Evolutionary conservation across 2,329 filamentous ascomycete species (phyloP).

Genomic region (Arthrobotrys pseudoclavata): DNA sequence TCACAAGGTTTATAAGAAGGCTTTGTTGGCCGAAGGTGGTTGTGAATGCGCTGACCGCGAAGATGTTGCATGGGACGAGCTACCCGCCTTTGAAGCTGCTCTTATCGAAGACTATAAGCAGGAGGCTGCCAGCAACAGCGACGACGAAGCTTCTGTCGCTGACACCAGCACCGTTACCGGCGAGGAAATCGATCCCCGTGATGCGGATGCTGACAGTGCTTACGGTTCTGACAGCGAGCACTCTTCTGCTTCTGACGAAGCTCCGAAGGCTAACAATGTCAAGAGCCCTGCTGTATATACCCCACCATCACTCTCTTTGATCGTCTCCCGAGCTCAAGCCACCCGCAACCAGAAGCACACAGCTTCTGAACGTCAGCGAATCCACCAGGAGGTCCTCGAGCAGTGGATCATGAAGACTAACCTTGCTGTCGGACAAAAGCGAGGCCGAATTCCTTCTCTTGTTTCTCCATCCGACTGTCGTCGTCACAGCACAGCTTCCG

Average conservation of each 20-base stretch:
- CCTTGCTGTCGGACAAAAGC: slow-evolving; percentile 53
- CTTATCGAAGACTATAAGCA: slow-evolving; percentile 54
- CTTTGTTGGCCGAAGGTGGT: slow-evolving; percentile 55
- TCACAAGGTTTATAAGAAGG: slow-evolving; percentile 38
- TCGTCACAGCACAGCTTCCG: slow-evolving; percentile 54
- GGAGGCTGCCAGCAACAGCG: slow-evolving; percentile 42
- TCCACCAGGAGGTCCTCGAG: slow-evolving; percentile 57
- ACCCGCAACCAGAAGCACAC: slow-evolving; percentile 36
- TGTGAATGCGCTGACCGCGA: slow-evolving; percentile 59
- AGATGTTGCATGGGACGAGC: slow-evolving; percentile 51
- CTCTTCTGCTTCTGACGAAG: slow-evolving; percentile 23
- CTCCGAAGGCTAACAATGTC: slow-evolving; percentile 27
- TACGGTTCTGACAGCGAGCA: slow-evolving; percentile 57
- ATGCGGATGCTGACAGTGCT: slow-evolving; percentile 52
- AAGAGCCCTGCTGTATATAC: slow-evolving; percentile 38
- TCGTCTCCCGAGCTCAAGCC: slow-evolving; percentile 26
- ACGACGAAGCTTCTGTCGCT: slow-evolving; percentile 55
- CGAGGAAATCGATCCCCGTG: slow-evolving; percentile 56
- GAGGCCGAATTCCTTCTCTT: slow-evolving; percentile 39
- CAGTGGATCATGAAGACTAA: slow-evolving; percentile 59
- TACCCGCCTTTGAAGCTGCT: slow-evolving; percentile 50
- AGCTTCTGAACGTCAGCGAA: slow-evolving; percentile 43
- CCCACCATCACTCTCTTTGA: slow-evolving; percentile 43
- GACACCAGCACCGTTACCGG: slow-evolving; percentile 51
- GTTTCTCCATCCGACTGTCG: slow-evolving; percentile 42